phyloP scores from a whole-genome alignment of 495 filamentous ascomycete species.

The Aspergillus avenaceus region DNA sequence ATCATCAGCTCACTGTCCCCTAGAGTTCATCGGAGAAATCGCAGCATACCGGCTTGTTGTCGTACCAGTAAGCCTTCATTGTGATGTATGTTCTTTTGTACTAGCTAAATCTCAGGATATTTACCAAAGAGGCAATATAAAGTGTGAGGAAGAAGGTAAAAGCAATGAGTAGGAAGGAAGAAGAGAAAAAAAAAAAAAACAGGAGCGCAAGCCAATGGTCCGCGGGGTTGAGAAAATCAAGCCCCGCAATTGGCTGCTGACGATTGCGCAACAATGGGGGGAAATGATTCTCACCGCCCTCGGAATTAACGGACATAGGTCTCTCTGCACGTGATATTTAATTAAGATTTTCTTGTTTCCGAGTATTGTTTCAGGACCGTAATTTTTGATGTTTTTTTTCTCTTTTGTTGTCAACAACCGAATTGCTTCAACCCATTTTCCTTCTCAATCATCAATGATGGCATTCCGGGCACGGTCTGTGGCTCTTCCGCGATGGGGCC shows the following conservation, averaged over 20 bases:
- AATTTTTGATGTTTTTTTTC: neutral
- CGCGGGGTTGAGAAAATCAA: slow-evolving; percentile 45
- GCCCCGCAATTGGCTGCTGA: slow-evolving; percentile 38
- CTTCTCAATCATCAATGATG: slow-evolving; percentile 22
- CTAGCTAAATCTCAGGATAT: no score
- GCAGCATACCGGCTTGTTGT: slow-evolving; percentile 66
- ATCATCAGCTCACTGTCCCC: slow-evolving; percentile 7
- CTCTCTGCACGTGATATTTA: neutral
- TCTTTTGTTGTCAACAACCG: neutral
- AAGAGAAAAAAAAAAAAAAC: slow-evolving; percentile 1
- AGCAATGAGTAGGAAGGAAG: neutral
- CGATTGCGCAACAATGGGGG: slow-evolving; percentile 22
- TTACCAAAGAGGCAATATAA: neutral
- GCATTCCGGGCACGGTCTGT: slow-evolving; percentile 30
- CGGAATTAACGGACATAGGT: slow-evolving; percentile 18
- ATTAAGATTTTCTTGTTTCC: neutral
- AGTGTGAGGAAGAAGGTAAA: neutral
- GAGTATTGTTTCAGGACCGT: neutral
- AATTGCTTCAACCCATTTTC: neutral
- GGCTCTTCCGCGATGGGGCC: slow-evolving; percentile 28
- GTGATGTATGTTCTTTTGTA: slow-evolving; percentile 30
- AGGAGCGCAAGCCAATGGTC: slow-evolving; percentile 23
- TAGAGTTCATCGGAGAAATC: neutral
- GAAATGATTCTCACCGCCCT: slow-evolving; percentile 17
- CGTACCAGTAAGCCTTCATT: slow-evolving; percentile 84